phyloP scores from a whole-genome alignment of 2,329 filamentous ascomycete genomes.

The Penicillium italicum region DNA sequence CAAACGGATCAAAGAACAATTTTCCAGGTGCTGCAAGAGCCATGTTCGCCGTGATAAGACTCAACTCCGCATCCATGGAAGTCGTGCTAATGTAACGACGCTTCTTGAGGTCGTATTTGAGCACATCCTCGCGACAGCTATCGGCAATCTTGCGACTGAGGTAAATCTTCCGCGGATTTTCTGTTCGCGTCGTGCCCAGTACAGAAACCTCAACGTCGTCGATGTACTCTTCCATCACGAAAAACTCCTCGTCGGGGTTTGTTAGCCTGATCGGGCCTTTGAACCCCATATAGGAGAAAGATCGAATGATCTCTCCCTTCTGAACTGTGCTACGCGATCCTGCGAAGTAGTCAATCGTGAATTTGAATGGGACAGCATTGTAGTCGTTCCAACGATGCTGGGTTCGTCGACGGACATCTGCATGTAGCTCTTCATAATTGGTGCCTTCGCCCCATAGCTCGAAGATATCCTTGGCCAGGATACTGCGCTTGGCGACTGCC shows the following conservation, averaged over 20 bases:
- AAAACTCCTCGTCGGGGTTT: slow-evolving; percentile 69
- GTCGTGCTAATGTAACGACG: slow-evolving; percentile 91
- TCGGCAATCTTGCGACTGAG: slow-evolving; percentile 68
- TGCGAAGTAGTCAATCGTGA: slow-evolving; percentile 78
- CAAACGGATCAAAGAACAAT: slow-evolving; percentile 91
- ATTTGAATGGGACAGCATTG: slow-evolving; percentile 68
- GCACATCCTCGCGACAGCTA: slow-evolving; percentile 64
- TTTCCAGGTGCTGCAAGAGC: slow-evolving; percentile 77
- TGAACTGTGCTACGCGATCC: slow-evolving; percentile 62
- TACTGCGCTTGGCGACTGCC: slow-evolving; percentile 68
- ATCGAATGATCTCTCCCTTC: slow-evolving; percentile 74
- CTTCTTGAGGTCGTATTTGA: slow-evolving; percentile 86
- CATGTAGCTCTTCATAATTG: slow-evolving; percentile 66
- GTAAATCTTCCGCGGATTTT: slow-evolving; percentile 59
- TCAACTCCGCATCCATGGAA: slow-evolving; percentile 93
- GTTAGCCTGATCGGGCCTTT: slow-evolving; percentile 74
- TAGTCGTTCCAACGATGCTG: slow-evolving; percentile 65
- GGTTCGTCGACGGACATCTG: slow-evolving; percentile 58
- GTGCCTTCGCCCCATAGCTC: slow-evolving; percentile 79
- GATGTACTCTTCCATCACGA: slow-evolving; percentile 77
- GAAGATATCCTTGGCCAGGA: slow-evolving; percentile 78
- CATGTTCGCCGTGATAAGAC: slow-evolving; percentile 87
- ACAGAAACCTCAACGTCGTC: slow-evolving; percentile 37
- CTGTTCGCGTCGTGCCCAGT: slow-evolving; percentile 42
- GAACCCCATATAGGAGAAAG: slow-evolving; percentile 74